A percentile compares a stretch with the other conserved stretches of the same genome.
phyloP scores from a whole-genome alignment of 441 rosid genomes.

The Populus tomentosa region DNA sequence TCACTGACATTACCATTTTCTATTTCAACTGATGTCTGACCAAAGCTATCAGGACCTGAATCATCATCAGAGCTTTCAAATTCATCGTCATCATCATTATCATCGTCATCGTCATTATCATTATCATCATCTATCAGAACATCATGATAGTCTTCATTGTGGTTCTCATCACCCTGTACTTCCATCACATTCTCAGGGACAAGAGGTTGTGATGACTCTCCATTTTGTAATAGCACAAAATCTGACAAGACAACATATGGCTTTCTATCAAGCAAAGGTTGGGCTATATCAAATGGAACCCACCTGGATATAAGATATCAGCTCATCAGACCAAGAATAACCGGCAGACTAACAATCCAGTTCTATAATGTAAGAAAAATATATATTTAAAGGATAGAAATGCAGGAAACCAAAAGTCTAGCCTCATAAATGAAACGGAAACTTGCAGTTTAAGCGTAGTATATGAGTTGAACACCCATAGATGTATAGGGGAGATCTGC shows the following conservation, averaged over 20 bases:
- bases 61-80: constrained; percentile 49
- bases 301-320: constrained; percentile 53
- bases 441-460: neutral
- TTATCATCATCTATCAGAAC: constrained; percentile 38
- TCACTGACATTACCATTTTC: constrained; percentile 40
- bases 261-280: constrained; percentile 67
- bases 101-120: constrained; percentile 20
- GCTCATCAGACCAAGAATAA: constrained; percentile 14
- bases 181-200: constrained; percentile 32
- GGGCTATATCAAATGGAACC: constrained; percentile 65
- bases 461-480: neutral
- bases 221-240: constrained; percentile 32
- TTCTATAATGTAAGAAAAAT: neutral
- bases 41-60: constrained; percentile 31
- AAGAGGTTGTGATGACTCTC: constrained; percentile 27
- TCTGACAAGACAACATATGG: constrained; percentile 67
- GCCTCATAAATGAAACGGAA: neutral
- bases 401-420: neutral
- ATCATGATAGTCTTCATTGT: constrained; percentile 42
- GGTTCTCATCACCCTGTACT: constrained; percentile 33
- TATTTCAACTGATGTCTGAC: constrained; percentile 10
- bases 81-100: constrained; percentile 47
- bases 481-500: too few species aligned
- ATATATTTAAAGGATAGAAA: neutral
- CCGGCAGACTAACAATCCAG: neutral